Evolutionary conservation across 345 rosid species (phyloP).

Genomic region (Rhodomyrtus tomentosa): DNA sequence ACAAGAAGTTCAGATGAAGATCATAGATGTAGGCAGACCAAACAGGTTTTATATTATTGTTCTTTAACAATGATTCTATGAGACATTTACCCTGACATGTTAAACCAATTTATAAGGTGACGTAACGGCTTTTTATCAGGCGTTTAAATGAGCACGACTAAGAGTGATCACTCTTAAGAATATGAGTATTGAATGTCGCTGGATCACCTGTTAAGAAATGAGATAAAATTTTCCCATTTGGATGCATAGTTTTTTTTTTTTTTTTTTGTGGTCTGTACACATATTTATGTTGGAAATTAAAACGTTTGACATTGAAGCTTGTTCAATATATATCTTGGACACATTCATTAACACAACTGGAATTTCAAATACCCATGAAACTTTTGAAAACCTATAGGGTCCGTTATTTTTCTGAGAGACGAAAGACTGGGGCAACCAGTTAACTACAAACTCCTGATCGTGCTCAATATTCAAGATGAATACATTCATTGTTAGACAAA

Average conservation of each 20-base stretch:
- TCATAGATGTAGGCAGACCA: background rate
- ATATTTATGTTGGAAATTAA: background rate
- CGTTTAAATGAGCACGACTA: background rate
- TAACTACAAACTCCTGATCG: background rate
- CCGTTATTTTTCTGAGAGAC: background rate
- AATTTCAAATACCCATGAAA: background rate
- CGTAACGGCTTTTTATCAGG: background rate
- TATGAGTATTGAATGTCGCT: background rate
- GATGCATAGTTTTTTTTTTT: background rate
- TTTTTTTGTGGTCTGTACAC: background rate
- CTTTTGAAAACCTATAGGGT: background rate
- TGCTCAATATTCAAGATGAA: background rate
- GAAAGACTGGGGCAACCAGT: background rate
- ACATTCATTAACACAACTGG: background rate
- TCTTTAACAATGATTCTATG: background rate
- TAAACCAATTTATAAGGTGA: background rate
- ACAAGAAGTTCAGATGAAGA: background rate
- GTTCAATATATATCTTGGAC: background rate
- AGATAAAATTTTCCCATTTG: background rate
- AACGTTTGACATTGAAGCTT: background rate
- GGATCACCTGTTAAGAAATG: background rate
- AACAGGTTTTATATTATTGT: background rate
- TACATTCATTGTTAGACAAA: background rate
- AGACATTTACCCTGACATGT: background rate
- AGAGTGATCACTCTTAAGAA: too few species aligned